Evolutionary conservation across 768 basidiomycete genomes (phyloP), one percentile per base, ranked within the genome.

Genomic region (Mrakia gelida): DNA sequence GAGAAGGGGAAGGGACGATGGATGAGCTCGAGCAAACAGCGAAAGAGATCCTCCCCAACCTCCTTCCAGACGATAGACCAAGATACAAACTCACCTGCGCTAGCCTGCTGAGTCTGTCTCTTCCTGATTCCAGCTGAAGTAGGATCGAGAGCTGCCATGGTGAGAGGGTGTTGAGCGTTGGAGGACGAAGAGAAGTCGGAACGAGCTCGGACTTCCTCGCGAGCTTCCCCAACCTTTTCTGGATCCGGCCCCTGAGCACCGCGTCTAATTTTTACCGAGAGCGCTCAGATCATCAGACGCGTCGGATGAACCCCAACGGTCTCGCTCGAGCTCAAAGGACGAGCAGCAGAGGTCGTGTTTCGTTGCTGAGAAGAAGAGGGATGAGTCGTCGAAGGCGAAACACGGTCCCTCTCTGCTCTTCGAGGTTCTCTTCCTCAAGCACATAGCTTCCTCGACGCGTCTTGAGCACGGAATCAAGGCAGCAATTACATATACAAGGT

Each of bases 1-100:
- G 43, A 21, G 70, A 38, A 49, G 23, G 41, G 26, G 21, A 52
- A 32, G 34, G 54, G 30, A 70, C 34, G 71, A 49, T 28, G 71
- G 63, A 52, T 70, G 67, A 70, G 67, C 67, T 70, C 38, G 63
- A 38, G 38, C 38, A 38, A 34, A 21, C 54, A 54, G 54, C n/a
- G 71, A 52, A 73, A 21, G 32, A 13, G 32, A 32, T 16, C 23
- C 45, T n/a, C 41, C 23, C 23, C 41, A 1, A 15, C 5, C 49
- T 21, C 32, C 34, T 23, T 30, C 6, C 30, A 49, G 6, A 45
- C 26, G 1, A 9, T 4, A 26, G 41, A 43, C 23, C 1, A 34
- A 49, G 4, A 28, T 13, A 0, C 5, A 26, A 28, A 41, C 52
- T 72, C n/a, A 49, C 52, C 52, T 3, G 71, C 49, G n/a, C 30